A percentile compares a stretch with the other conserved stretches of the same genome.
Conservation (phyloP, 2,329 filamentous ascomycete species). For the Ophiobolus disseminans region DNA sequence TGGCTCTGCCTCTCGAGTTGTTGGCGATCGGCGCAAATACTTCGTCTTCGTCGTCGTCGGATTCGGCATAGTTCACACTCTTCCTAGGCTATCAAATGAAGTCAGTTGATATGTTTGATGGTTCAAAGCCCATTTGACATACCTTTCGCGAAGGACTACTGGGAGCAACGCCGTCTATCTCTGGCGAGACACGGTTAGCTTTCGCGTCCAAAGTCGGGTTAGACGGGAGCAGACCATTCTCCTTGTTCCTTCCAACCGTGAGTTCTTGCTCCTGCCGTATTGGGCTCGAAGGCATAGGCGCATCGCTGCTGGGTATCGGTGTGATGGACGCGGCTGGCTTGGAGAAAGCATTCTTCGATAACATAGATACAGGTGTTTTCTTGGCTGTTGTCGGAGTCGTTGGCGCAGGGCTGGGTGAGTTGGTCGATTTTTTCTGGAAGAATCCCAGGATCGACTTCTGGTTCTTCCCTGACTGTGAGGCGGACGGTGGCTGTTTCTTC, state of each 20-base stretch:
- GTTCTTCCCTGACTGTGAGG: constrained; percentile 62
- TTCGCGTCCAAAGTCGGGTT: constrained; percentile 50
- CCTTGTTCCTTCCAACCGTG: constrained; percentile 58
- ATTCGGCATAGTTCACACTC: constrained; percentile 82
- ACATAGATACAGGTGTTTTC: constrained; percentile 32
- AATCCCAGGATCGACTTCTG: constrained; percentile 80
- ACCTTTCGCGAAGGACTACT: constrained; percentile 86
- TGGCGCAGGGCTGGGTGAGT: constrained; percentile 53
- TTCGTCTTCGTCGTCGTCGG: constrained; percentile 75
- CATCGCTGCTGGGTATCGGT: constrained; percentile 82
- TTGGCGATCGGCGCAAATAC: constrained; percentile 66
- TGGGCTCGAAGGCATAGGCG: constrained; percentile 69
- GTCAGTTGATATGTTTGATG: constrained; percentile 9
- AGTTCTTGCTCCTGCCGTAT: constrained; percentile 67
- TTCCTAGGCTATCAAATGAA: constrained; percentile 65
- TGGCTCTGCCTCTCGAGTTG: constrained; percentile 52
- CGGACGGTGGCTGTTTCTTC: constrained; percentile 55
- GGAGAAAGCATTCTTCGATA: constrained; percentile 44
- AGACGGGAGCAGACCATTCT: constrained; percentile 58
- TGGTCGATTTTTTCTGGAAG: constrained; percentile 69
- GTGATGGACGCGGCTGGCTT: constrained; percentile 60
- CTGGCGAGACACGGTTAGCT: constrained; percentile 51
- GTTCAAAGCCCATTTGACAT: constrained; percentile 27
- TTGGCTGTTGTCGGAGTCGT: constrained; percentile 34
- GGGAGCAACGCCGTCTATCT: constrained; percentile 54